Conservation (phyloP, 139 green algal genomes). For the Pycnococcus provasolii region DNA sequence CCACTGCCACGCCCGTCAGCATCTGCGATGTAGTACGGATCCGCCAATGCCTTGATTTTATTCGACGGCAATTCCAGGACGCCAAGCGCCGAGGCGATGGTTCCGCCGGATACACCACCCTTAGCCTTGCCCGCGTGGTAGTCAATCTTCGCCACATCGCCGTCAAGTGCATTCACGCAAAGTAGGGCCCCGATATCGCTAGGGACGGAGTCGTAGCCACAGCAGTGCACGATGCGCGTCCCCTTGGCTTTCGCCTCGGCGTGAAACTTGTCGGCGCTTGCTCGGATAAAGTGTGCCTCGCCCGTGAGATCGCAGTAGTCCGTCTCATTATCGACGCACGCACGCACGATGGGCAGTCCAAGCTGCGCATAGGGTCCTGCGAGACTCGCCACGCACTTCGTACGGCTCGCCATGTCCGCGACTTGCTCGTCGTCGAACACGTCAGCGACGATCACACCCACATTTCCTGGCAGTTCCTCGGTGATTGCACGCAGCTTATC, state of each 20-base stretch:
- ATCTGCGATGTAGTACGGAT: constrained; percentile 32
- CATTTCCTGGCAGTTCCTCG: constrained; percentile 6
- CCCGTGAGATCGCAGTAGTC: constrained; percentile 87
- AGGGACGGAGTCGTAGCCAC: constrained; percentile 77
- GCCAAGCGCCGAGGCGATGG: constrained; percentile 37
- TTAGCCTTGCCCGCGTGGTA: not conserved
- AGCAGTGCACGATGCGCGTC: constrained; percentile 54
- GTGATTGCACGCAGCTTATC: constrained; percentile 54
- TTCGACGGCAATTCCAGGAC: constrained; percentile 10
- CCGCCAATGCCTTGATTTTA: constrained; percentile 2
- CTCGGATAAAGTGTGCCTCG: constrained; percentile 38
- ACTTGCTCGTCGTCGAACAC: not conserved
- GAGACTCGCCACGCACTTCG: not conserved
- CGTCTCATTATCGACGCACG: constrained; percentile 49
- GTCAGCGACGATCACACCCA: constrained; percentile 18
- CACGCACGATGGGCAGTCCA: constrained; percentile 48
- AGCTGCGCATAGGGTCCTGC: constrained; percentile 9
- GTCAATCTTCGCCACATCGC: not conserved
- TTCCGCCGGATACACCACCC: constrained; percentile 51
- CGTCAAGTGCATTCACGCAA: not conserved
- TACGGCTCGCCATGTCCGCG: not conserved
- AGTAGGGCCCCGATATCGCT: constrained; percentile 57
- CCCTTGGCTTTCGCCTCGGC: constrained; percentile 41
- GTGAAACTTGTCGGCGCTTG: constrained; percentile 36
- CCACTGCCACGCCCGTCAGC: not conserved